phyloP scores from a whole-genome alignment of 192 early-diverging fungal species.

The Dispira simplex region DNA sequence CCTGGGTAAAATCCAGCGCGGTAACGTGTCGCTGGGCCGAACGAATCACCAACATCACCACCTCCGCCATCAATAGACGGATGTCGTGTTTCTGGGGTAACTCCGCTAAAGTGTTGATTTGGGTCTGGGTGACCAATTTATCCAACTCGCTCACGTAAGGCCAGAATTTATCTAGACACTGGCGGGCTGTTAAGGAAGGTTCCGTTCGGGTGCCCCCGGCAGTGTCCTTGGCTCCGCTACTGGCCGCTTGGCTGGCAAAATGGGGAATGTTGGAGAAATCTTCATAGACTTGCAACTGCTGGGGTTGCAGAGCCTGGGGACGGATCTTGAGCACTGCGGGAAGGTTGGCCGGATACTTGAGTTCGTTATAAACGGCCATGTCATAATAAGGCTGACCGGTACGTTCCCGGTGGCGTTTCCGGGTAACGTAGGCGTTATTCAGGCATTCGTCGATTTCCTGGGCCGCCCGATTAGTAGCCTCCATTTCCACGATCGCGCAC shows the following conservation, averaged over 20 bases:
- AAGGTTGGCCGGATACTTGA: slow-evolving; percentile 68
- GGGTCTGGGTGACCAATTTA: slow-evolving; percentile 38
- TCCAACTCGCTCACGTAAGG: slow-evolving; percentile 67
- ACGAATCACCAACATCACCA: slow-evolving; percentile 51
- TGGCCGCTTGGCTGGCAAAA: slow-evolving; percentile 30
- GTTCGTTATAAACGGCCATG: slow-evolving; percentile 50
- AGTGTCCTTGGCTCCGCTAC: background rate
- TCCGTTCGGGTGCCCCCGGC: background rate
- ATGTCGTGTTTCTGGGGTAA: slow-evolving; percentile 71
- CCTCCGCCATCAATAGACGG: slow-evolving; percentile 50
- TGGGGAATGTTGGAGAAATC: slow-evolving; percentile 60
- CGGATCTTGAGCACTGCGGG: slow-evolving; percentile 80
- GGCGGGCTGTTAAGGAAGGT: slow-evolving; percentile 16
- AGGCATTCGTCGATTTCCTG: slow-evolving; percentile 87
- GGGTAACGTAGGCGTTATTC: slow-evolving; percentile 40
- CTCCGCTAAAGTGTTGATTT: slow-evolving; percentile 33
- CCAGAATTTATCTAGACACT: slow-evolving; percentile 28
- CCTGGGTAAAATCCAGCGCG: slow-evolving; percentile 76
- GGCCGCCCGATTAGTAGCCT: slow-evolving; percentile 89
- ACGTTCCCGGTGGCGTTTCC: slow-evolving; percentile 82
- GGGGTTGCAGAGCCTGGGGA: slow-evolving; percentile 57
- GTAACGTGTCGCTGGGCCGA: slow-evolving; percentile 63
- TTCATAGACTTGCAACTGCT: slow-evolving; percentile 75
- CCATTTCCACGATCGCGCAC: slow-evolving; percentile 88
- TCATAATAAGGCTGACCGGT: slow-evolving; percentile 87